Conservation (phyloP, 441 rosid genomes). For the Breynia disticha region DNA sequence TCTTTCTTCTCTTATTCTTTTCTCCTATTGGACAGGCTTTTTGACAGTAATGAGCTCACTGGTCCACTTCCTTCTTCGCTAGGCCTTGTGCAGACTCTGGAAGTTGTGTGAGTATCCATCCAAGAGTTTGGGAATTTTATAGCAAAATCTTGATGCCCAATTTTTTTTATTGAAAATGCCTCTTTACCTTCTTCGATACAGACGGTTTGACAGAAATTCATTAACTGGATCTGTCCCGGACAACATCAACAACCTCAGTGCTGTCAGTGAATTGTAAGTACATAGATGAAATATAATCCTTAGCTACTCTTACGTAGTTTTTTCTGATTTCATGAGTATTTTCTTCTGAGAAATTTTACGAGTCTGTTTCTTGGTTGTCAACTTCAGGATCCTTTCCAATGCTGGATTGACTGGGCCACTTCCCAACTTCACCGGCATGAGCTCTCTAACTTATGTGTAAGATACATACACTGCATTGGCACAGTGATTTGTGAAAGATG, state of each 20-base stretch:
- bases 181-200: conserved; percentile 17
- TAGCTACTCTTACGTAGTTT: not conserved
- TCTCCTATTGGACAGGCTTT: conserved; percentile 34
- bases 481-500: not conserved
- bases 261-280: conserved; percentile 52
- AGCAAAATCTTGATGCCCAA: not conserved
- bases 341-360: too few species aligned
- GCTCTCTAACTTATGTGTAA: conserved; percentile 54
- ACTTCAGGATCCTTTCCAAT: conserved; percentile 59
- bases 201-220: conserved; percentile 61
- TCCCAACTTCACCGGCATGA: conserved; percentile 54
- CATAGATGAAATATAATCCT: not conserved
- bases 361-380: not conserved
- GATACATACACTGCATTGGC: not conserved
- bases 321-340: not conserved
- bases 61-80: conserved; percentile 56
- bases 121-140: not conserved
- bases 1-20: not conserved
- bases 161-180: conserved; percentile 8
- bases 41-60: conserved; percentile 45
- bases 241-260: conserved; percentile 42
- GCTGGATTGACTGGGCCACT: conserved; percentile 43
- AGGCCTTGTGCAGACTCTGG: conserved; percentile 42
- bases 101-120: conserved; percentile 54
- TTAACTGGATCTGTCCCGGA: conserved; percentile 41